Evolutionary conservation across 2,329 filamentous ascomycete species (phyloP), one percentile per base, ranked within the genome.

Genomic region (Elsinoe fawcettii): DNA sequence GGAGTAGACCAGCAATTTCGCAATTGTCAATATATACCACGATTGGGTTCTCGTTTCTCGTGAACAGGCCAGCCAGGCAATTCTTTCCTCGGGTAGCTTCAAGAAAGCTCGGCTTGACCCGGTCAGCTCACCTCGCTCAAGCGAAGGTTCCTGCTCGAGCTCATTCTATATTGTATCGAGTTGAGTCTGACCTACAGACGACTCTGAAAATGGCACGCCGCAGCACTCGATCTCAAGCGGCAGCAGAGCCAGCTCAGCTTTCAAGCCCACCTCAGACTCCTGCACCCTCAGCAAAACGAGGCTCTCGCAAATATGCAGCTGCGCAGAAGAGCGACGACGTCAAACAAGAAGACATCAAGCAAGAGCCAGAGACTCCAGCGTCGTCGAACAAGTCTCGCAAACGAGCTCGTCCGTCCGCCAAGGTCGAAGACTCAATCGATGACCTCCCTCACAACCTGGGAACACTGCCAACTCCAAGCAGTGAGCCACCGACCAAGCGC

Each of bases 361-460:
- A 43, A 20, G 54, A 43, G 8, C 34, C 57, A 55, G 56, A 16
- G 8, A 62, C 61, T 36, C 61, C 62, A 36, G 59, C 58, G 1
- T 3, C 23, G 7, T 25, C 25, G 11, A 61, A 58, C 47, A 46
- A 46, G n/a, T 63, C 61, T 22, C 68, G 68, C 12, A 77, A 76
- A 61, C 69, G 74, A 23, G 57, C 49, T 20, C 58, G 55, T 23
- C 49, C 53, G 30, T 51, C 49, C n/a, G 9, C 57, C 5, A 60
- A 59, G 20, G 36, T 47, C 32, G 14, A 60, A 37, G 56, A 67
- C 61, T 69, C 74, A 23, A 60, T 71, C 56, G 71, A 80, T 59
- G 75, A 80, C 51, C 68, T 83, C 36, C 80, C 80, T 14, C 80
- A 83, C 66, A 82, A 80, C 51, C 68, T 83, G n/a, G 80, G 78